These are phyloP conservation scores for Acer yangbiense DNA, from an alignment of 345 rosid species.

Conservation along the genomic window DNA sequence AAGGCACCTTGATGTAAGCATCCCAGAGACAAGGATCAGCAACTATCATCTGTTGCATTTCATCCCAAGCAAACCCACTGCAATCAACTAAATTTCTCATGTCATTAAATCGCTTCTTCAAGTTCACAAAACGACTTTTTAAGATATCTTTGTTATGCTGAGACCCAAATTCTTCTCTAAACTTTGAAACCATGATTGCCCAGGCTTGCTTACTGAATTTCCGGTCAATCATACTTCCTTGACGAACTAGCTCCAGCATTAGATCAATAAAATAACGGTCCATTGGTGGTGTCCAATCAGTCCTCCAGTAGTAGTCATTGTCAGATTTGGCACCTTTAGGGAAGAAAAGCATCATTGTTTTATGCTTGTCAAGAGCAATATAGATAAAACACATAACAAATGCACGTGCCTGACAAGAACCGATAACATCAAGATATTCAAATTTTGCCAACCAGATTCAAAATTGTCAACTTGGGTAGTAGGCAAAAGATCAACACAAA, in stretches of 20 bases:
- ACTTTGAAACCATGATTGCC: slow-evolving; percentile 46
- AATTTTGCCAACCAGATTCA: not conserved
- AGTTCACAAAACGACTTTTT: slow-evolving; percentile 35
- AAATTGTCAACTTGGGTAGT: not conserved
- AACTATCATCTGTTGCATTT: slow-evolving; percentile 31
- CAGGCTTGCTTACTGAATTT: slow-evolving; percentile 44
- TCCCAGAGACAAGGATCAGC: slow-evolving; percentile 43
- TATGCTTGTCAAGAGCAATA: slow-evolving; percentile 1
- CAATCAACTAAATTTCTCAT: slow-evolving; percentile 30
- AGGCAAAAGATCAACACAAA: not conserved
- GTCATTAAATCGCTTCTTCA: slow-evolving; percentile 35
- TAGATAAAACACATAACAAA: slow-evolving; percentile 5
- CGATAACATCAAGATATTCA: not conserved
- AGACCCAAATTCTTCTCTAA: slow-evolving; percentile 43
- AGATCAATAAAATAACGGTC: slow-evolving; percentile 55
- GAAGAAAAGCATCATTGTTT: not conserved
- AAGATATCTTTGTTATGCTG: slow-evolving; percentile 41
- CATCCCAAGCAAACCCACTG: slow-evolving; percentile 36
- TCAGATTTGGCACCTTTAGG: slow-evolving; percentile 28
- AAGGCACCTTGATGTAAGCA: slow-evolving; percentile 44
- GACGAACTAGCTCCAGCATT: slow-evolving; percentile 48
- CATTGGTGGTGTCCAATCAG: slow-evolving; percentile 50
- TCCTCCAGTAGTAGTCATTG: slow-evolving; percentile 26
- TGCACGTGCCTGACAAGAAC: not conserved
- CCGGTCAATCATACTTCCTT: slow-evolving; percentile 36